Percentiles rank a stretch among this genome's conserved stretches.
phyloP scores from a whole-genome alignment of 1,284 basidiomycete genomes.

The Cutaneotrichosporon sp. region DNA sequence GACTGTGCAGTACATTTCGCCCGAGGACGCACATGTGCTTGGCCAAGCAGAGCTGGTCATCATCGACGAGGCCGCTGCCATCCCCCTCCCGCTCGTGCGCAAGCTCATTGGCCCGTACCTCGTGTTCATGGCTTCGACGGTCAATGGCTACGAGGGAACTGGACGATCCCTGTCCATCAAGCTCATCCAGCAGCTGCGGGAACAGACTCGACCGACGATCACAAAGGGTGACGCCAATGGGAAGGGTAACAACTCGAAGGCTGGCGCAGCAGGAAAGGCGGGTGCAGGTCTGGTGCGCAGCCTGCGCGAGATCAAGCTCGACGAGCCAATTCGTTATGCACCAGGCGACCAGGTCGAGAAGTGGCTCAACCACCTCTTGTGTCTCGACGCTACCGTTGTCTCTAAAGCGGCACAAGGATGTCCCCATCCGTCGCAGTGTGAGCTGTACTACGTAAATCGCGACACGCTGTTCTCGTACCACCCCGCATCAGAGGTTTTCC shows the following conservation, averaged over 20 bases:
- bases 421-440: slow-evolving; percentile 89
- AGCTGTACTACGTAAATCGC: slow-evolving; percentile 90
- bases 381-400: slow-evolving; percentile 82
- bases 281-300: slow-evolving; percentile 58
- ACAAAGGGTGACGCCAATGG: slow-evolving; percentile 52
- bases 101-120: slow-evolving; percentile 96
- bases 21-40: slow-evolving; percentile 92
- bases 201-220: slow-evolving; percentile 63
- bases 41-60: slow-evolving; percentile 97
- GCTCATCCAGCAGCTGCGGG: slow-evolving; percentile 92
- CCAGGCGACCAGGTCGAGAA: slow-evolving; percentile 84
- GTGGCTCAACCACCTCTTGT: slow-evolving; percentile 89
- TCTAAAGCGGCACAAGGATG: slow-evolving; percentile 66
- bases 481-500: slow-evolving; percentile 90
- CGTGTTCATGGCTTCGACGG: slow-evolving; percentile 96
- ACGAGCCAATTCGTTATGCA: slow-evolving; percentile 90
- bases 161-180: slow-evolving; percentile 96
- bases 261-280: slow-evolving; percentile 38
- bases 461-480: slow-evolving; percentile 98
- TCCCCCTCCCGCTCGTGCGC: slow-evolving; percentile 89
- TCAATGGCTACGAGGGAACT: slow-evolving; percentile 99
- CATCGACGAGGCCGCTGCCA: slow-evolving; percentile 97
- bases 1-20: slow-evolving; percentile 97
- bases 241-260: slow-evolving; percentile 42
- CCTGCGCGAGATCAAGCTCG: slow-evolving; percentile 89